Evolutionary conservation across 371 early-diverging fungal species (phyloP), one percentile per base, ranked within the genome.

Genomic region (Actinomortierella ambigua): DNA sequence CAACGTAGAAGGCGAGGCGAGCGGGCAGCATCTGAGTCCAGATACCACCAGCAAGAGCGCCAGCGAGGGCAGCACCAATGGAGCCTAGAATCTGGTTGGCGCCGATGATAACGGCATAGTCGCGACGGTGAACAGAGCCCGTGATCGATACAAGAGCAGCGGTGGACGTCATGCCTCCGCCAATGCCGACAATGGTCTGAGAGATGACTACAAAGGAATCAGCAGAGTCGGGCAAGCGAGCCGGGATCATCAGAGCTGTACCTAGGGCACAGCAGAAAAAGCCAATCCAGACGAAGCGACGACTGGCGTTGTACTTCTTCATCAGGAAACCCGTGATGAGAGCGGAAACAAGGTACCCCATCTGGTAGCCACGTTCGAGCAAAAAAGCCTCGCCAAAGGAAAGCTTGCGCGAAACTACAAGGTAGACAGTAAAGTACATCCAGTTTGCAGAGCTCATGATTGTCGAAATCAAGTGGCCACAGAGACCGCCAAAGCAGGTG

Each of bases 401-500:
- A 15, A 67, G 50, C 40, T 63, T 52, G 26, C 82, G 78, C 23
- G 82, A 62, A 7, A 81, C 65, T 51, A 76, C 73, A 15, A 81
- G 69, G 53, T 79, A 81, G 4, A 68, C 62, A 17, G 56, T 56
- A 14, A 75, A 75, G 42, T 77, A 81, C 6, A 56, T 48, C 27
- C 58, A 75, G 50, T 60, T 53, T 28, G 53, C 18, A 11, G 60
- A 52, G 34, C 53, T 65, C 26, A 80, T 75, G 14, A 75, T 47
- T 13, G 63, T 63, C 11, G 80, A 59, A 3, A 62, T 57, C 9
- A 79, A 77, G 18, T 61, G 53, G 11, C 63, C 69, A 49, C 70
- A 27, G 14, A 82, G 70, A 46, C 75, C 82, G 27, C 63, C 66
- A 28, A 82, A 73, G 2, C 63, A 64, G 2, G 80, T 80, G 17